Conservation (phyloP, 73 alveolate genomes). For the Uronychia setigera region DNA sequence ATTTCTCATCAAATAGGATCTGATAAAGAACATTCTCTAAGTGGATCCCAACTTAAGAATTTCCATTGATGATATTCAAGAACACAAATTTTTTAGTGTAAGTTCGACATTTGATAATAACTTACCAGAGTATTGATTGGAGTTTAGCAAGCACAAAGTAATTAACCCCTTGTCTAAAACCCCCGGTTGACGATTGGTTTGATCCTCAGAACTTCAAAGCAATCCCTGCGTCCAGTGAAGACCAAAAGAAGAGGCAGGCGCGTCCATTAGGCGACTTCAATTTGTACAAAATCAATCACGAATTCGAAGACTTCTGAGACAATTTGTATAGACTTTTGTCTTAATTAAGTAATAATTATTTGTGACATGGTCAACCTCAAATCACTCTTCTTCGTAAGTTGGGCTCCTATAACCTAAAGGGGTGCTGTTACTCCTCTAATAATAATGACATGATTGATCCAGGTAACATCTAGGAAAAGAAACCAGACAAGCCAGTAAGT, state of each 20-base stretch:
- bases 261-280: not conserved
- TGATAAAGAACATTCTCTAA: no score
- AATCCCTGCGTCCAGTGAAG: not conserved
- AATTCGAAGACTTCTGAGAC: not conserved
- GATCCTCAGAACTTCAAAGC: not conserved
- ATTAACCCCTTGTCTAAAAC: not conserved
- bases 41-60: not conserved
- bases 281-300: not conserved
- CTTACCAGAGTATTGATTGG: not conserved
- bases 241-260: not conserved
- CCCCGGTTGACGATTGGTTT: not conserved
- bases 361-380: not conserved
- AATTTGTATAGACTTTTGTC: no score
- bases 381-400: not conserved
- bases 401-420: not conserved
- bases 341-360: no score
- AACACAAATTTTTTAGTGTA: not conserved
- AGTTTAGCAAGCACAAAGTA: not conserved
- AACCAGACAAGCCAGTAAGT: no score
- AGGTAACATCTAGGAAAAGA: no score
- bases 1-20: not conserved
- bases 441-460: not conserved
- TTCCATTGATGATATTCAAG: not conserved
- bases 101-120: no score
- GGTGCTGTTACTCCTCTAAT: not conserved